phyloP scores from a whole-genome alignment of 257 asterid genomes.

The Nicotiana obtusifolia region DNA sequence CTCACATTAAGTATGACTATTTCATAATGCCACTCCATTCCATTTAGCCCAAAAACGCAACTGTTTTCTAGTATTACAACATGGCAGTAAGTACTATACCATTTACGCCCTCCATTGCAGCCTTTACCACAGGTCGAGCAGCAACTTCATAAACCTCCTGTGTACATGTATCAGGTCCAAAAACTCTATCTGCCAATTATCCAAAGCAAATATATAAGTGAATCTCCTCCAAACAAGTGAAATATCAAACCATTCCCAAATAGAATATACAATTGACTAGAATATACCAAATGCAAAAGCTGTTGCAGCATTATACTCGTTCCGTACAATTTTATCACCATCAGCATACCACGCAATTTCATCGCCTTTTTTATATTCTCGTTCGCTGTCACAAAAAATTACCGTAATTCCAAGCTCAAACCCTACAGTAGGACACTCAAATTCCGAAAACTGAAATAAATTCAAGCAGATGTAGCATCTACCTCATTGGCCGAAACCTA shows the following conservation, averaged over 20 bases:
- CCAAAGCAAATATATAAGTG: background rate
- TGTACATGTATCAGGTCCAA: slow-evolving; percentile 72
- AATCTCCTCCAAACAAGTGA: background rate
- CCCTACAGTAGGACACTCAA: slow-evolving; percentile 25
- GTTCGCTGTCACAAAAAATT: slow-evolving; percentile 53
- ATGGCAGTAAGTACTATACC: slow-evolving; percentile 41
- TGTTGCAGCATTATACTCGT: slow-evolving; percentile 77
- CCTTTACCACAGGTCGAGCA: slow-evolving; percentile 89
- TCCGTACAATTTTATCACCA: slow-evolving; percentile 73
- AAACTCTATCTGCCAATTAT: slow-evolving; percentile 63
- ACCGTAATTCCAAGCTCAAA: slow-evolving; percentile 27
- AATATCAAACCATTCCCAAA: slow-evolving; percentile 5
- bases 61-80: background rate
- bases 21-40: background rate
- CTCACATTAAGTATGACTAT: background rate
- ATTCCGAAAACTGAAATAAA: slow-evolving; percentile 21
- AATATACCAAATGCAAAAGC: slow-evolving; percentile 87
- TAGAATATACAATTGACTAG: slow-evolving; percentile 3
- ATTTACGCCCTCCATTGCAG: slow-evolving; percentile 98
- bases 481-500: slow-evolving; percentile 96
- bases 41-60: background rate
- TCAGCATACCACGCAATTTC: slow-evolving; percentile 92
- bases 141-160: slow-evolving; percentile 92
- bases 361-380: slow-evolving; percentile 90
- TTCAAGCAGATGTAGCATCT: slow-evolving; percentile 53